These are phyloP conservation scores for Oryza meyeriana DNA, from an alignment of 176 grass and related monocot genomes.

Conservation along the genomic window DNA sequence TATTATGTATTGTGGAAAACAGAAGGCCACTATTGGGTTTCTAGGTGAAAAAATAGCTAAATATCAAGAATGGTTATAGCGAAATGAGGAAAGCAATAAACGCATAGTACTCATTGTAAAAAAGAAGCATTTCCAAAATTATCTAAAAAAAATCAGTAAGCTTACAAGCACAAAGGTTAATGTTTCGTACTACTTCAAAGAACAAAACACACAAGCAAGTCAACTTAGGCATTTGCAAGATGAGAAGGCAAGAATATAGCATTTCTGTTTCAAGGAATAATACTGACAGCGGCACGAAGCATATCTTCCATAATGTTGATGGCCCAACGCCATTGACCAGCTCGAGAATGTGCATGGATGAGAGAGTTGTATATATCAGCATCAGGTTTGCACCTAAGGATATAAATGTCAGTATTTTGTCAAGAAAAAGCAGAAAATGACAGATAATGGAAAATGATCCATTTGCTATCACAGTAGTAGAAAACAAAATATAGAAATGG, in stretches of 20 bases:
- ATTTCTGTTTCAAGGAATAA: constrained; percentile 18
- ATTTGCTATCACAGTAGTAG: not conserved
- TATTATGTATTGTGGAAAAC: not conserved
- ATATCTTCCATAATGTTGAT: constrained; percentile 99
- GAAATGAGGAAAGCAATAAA: not conserved
- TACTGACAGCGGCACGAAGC: constrained; percentile 88
- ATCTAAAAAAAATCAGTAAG: not conserved
- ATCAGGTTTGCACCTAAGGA: constrained; percentile 82
- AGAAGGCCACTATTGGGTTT: not conserved
- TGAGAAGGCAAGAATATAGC: constrained; percentile 9
- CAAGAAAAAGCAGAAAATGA: constrained; percentile 9
- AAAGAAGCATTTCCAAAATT: not conserved
- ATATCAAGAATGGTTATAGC: not conserved
- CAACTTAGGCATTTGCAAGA: constrained; percentile 7
- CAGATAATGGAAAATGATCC: constrained; percentile 6
- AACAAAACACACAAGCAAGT: not conserved
- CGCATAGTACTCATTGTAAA: not conserved
- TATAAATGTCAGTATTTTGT: constrained; percentile 25
- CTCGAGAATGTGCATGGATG: constrained; percentile 84
- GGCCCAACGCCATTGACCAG: constrained; percentile 92
- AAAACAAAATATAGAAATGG: constrained; percentile 5
- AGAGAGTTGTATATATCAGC: constrained; percentile 89
- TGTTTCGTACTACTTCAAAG: not conserved
- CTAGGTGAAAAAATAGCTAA: not conserved
- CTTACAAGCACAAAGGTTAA: not conserved